Conservation (phyloP, 1,284 basidiomycete species). For the Lentinus polychrous region DNA sequence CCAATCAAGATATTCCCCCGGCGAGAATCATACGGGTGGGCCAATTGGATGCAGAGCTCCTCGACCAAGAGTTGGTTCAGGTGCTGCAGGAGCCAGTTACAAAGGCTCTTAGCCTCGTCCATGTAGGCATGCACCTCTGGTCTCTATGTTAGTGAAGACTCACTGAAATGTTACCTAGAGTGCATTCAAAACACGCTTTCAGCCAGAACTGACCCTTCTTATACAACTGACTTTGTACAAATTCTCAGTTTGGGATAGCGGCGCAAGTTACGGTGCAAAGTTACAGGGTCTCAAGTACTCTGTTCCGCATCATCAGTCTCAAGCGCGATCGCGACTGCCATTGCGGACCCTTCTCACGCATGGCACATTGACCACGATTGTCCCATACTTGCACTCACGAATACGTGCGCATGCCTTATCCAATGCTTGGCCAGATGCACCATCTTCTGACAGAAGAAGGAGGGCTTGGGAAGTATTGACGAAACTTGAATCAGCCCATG, state of each 20-base stretch:
- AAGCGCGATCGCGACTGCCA: conserved; percentile 46
- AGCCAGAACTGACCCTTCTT: conserved; percentile 77
- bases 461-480: conserved; percentile 72
- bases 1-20: conserved; percentile 22
- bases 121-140: conserved; percentile 36
- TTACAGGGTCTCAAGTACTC: conserved; percentile 80
- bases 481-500: conserved; percentile 60
- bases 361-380: conserved; percentile 65
- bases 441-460: conserved; percentile 67
- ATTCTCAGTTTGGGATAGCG: conserved; percentile 75
- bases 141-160: not conserved
- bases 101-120: conserved; percentile 64
- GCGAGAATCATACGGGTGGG: conserved; percentile 73
- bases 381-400: conserved; percentile 76
- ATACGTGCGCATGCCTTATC: conserved; percentile 74
- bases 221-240: conserved; percentile 80
- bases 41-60: conserved; percentile 88
- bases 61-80: conserved; percentile 86
- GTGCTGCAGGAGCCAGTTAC: conserved; percentile 81
- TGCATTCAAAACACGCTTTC: conserved; percentile 57
- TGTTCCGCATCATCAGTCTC: conserved; percentile 7
- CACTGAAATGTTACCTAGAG: conserved; percentile 35
- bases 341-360: conserved; percentile 60
- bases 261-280: conserved; percentile 86
- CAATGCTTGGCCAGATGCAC: conserved; percentile 85